Evolutionary conservation across 768 basidiomycete genomes (phyloP), one percentile per base, ranked within the genome.

Genomic region (Psilocybe subaeruginosa): DNA sequence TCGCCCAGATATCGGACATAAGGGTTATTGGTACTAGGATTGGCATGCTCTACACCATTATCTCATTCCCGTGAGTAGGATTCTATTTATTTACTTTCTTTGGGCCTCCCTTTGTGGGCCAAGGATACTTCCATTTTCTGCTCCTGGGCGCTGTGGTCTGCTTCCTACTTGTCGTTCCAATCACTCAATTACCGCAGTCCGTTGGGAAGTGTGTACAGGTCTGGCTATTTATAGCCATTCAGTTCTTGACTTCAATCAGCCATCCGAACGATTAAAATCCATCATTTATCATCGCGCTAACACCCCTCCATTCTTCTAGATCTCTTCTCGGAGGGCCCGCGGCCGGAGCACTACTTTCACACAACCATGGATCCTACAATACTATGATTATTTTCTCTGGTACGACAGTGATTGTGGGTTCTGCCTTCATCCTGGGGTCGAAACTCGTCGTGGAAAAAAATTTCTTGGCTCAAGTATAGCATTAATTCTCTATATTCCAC

Each of bases 51-150:
- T 91, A 90, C 67, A 86, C 78, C 17, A 72, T 89, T 12, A 84
- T 89, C 19, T 86, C 89, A 0, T 77, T 90, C 41, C 87, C 89
- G 89, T 91, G 72, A 80, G 89, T 88, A 4, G 41, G 16, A n/a
- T 53, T 52, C 27, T 64, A 52, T 47, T 56, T 23, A 43, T 64
- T 50, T 50, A 17, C 51, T 39, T 19, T 52, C 51, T 53, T 43
- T 41, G 14, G 4, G 17, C 31, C 51, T 47, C 17, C 51, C 60
- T 59, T 59, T 33, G 48, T 53, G 41, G 41, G 41, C 41, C 11
- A 5, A 12, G 41, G 4, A 12, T 58, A 54, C 37, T 27, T 45
- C 37, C 31, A 23, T 52, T 61, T 33, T 56, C 27, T 48, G 49
- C 7, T 48, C 19, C 43, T 61, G 35, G 48, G 46, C 31, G 53